Evolutionary conservation across 495 filamentous ascomycete species (phyloP), one percentile per base, ranked within the genome.

Genomic region (Acidiella bohemica): DNA sequence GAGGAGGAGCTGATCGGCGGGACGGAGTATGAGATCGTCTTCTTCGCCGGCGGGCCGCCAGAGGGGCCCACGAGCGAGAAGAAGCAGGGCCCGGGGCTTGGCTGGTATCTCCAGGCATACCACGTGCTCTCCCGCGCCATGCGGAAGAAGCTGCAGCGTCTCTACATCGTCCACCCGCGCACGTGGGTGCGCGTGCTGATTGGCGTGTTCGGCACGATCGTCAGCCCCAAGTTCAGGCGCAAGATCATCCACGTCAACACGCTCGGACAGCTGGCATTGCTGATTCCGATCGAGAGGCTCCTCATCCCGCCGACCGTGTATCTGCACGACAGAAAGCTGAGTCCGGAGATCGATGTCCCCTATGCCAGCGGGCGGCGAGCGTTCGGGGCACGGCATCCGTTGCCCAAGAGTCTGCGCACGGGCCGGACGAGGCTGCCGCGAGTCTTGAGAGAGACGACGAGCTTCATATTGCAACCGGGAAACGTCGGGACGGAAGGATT

Each of bases 81-180:
- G 46, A 65, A 62, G 49, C 58, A 55, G 25, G 56, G 65, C 13
- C 71, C 70, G 8, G 64, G 66, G 3, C 72, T 71, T 68, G 62
- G 63, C n/a, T 74, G 70, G 70, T 71, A 66, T 31, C 42, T 73
- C 14, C 70, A 72, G 40, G 71, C 70, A 11, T 74, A 74, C 53
- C 60, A 72, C 49, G 53, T 72, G 33, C 58, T 73, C 40, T 63
- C 59, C 18, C 53, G 70, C 44, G 67, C 66, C 1, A 67, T 65
- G 43, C 59, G 69, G 39, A 74, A 74, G 56, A 59, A 63, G 50
- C 50, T 74, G 21, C 59, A 65, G 46, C 64, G 58, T 44, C 54
- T 74, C 13, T 74, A 67, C 53, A 66, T 74, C 47, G 70, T 73
- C 30, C 70, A 73, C 46, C 71, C 72, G 53, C 65, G 64, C 41